Percentiles rank a stretch among this genome's conserved stretches.
phyloP scores from a whole-genome alignment of 352 stramenopile species.

The Globisporangium echinulatum region DNA sequence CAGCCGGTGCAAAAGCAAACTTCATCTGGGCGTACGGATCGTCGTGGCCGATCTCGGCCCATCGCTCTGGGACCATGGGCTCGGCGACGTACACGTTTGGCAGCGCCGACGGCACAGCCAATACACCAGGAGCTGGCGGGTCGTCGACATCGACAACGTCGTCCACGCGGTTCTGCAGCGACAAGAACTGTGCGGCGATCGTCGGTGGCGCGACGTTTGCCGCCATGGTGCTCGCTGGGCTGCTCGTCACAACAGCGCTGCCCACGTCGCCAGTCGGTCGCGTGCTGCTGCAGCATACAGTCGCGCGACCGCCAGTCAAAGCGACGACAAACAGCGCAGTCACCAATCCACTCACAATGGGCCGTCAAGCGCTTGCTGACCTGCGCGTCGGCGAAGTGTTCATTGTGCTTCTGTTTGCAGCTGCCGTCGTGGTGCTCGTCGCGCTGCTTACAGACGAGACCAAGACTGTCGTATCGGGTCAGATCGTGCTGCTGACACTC shows the following conservation, averaged over 20 bases:
- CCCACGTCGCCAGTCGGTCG: conserved; percentile 28
- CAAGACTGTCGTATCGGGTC: conserved; percentile 38
- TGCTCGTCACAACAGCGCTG: conserved; percentile 39
- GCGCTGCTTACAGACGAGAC: conserved; percentile 32
- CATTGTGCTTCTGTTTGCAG: conserved; percentile 61
- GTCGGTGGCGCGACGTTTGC: conserved; percentile 47
- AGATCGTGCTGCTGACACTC: conserved; percentile 56
- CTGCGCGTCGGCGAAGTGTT: conserved; percentile 40
- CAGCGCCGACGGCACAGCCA: conserved; percentile 6
- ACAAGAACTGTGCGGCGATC: conserved; percentile 61
- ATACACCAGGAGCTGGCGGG: not conserved
- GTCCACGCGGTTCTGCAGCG: conserved; percentile 28
- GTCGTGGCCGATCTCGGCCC: conserved; percentile 54
- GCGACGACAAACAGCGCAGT: conserved; percentile 44
- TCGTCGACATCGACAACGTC: not conserved
- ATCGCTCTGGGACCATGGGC: conserved; percentile 41
- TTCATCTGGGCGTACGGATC: conserved; percentile 75
- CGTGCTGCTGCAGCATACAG: conserved; percentile 42
- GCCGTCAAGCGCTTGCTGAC: not conserved
- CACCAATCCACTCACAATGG: conserved; percentile 4
- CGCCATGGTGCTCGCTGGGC: conserved; percentile 42
- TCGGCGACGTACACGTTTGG: conserved; percentile 45
- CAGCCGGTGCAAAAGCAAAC: conserved; percentile 19
- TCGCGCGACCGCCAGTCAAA: conserved; percentile 38
- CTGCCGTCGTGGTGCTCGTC: conserved; percentile 24